Evolutionary conservation across 495 filamentous ascomycete genomes (phyloP).

Genomic region (Penicillium mononematosum): DNA sequence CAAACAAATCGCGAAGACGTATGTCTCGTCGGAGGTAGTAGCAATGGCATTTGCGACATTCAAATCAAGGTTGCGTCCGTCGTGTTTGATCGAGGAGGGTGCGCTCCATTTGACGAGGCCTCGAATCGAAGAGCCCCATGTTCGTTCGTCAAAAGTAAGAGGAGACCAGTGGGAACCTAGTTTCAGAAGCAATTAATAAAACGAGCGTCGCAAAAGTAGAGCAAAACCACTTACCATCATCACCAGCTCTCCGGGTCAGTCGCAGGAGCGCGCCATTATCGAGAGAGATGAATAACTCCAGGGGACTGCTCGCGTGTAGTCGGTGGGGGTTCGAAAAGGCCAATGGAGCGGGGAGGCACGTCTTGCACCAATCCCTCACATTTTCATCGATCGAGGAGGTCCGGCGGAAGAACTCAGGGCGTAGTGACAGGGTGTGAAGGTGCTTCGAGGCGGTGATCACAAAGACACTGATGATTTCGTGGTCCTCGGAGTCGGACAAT

Average conservation of each 20-base stretch:
- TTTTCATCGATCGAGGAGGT: slow-evolving; percentile 65
- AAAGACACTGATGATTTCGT: slow-evolving; percentile 76
- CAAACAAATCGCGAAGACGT: slow-evolving; percentile 80
- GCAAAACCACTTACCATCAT: slow-evolving; percentile 56
- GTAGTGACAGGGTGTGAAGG: slow-evolving; percentile 76
- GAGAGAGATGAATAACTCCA: slow-evolving; percentile 75
- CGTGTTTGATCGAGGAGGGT: slow-evolving; percentile 61
- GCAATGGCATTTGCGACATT: slow-evolving; percentile 63
- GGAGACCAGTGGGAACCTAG: slow-evolving; percentile 69
- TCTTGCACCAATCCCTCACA: slow-evolving; percentile 73
- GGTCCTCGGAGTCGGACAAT: slow-evolving; percentile 73
- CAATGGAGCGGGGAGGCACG: slow-evolving; percentile 66
- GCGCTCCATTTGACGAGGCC: slow-evolving; percentile 70
- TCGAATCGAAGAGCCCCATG: slow-evolving; percentile 71
- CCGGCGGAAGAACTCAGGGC: slow-evolving; percentile 75
- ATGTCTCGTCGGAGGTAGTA: slow-evolving; percentile 60
- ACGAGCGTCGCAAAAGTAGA: background rate
- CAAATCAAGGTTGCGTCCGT: slow-evolving; percentile 63
- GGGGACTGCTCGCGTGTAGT: slow-evolving; percentile 66
- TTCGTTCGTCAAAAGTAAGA: slow-evolving; percentile 72
- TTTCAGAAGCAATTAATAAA: slow-evolving; percentile 4
- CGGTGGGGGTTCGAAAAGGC: slow-evolving; percentile 78
- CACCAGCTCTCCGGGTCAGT: slow-evolving; percentile 62
- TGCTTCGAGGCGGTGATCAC: slow-evolving; percentile 75
- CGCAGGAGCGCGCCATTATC: slow-evolving; percentile 79